Percentiles rank a stretch among this genome's conserved stretches.
Evolutionary conservation across 2,329 filamentous ascomycete genomes (phyloP).

Genomic region (Endoconidiophora laricicola): DNA sequence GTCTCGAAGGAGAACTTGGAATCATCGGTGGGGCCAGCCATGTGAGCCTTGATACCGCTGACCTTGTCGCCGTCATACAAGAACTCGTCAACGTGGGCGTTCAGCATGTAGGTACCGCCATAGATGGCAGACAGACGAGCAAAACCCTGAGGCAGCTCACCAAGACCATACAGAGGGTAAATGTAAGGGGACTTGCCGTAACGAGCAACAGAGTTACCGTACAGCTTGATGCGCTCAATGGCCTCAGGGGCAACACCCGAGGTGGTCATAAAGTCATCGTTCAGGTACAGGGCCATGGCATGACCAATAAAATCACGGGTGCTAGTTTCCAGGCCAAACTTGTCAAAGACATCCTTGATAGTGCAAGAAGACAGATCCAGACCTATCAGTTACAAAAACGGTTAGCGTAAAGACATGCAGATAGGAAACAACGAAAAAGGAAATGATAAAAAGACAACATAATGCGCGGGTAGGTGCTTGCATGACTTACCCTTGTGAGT

Average conservation of each 20-base stretch:
- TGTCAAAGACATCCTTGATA: conserved; percentile 98
- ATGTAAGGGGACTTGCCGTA: conserved; percentile 99
- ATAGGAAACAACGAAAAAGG: neutral
- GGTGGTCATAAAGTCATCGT: conserved; percentile 64
- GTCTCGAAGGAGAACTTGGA: conserved; percentile 73
- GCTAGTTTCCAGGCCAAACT: conserved; percentile 76
- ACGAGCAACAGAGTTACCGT: conserved; percentile 91
- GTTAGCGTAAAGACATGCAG: neutral
- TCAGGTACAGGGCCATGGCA: conserved; percentile 91
- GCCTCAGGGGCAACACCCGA: conserved; percentile 64
- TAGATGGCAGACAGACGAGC: conserved; percentile 96
- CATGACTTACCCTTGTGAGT: conserved; percentile 67
- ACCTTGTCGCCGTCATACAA: conserved; percentile 72
- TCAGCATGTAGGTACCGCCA: conserved; percentile 98
- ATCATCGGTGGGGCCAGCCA: conserved; percentile 64
- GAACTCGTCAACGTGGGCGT: conserved; percentile 84
- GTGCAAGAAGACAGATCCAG: conserved; percentile 63
- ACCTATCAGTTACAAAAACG: conserved; percentile 31
- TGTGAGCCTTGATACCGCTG: conserved; percentile 92
- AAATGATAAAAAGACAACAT: too few species aligned
- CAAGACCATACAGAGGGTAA: conserved; percentile 94
- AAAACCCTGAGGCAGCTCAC: conserved; percentile 93
- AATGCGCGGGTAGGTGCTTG: neutral
- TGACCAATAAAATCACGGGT: conserved; percentile 96
- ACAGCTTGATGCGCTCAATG: conserved; percentile 82